These are phyloP conservation scores for Fusarium sulawesiense DNA, from an alignment of 2,329 filamentous ascomycete species.

Conservation along the genomic window DNA sequence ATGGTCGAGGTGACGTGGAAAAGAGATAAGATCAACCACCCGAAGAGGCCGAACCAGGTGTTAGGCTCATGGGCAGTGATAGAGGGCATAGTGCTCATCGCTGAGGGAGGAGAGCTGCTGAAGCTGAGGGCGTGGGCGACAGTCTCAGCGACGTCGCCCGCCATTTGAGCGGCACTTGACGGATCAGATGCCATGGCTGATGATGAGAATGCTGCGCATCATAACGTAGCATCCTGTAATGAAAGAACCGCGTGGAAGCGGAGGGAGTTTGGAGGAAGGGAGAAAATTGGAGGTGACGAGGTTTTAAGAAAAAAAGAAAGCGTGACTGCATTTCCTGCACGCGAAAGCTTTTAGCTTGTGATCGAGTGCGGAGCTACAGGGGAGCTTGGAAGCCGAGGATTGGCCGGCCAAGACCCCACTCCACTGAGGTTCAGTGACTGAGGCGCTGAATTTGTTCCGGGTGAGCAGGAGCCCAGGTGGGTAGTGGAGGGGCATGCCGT, in stretches of 20 bases:
- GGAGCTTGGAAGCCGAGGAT: slow-evolving; percentile 44
- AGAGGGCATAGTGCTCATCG: slow-evolving; percentile 52
- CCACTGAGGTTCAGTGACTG: slow-evolving; percentile 28
- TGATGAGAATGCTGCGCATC: slow-evolving; percentile 46
- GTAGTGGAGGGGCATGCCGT: slow-evolving; percentile 40
- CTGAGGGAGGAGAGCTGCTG: slow-evolving; percentile 52
- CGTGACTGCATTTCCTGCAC: slow-evolving; percentile 29
- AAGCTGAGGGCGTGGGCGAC: slow-evolving; percentile 50
- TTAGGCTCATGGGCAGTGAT: slow-evolving; percentile 54
- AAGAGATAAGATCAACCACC: slow-evolving; percentile 64
- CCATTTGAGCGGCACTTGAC: slow-evolving; percentile 53
- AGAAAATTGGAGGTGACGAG: slow-evolving; percentile 27
- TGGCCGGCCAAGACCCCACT: slow-evolving; percentile 32
- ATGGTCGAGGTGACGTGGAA: slow-evolving; percentile 68
- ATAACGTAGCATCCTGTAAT: slow-evolving; percentile 53
- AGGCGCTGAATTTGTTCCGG: slow-evolving; percentile 36
- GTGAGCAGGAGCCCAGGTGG: slow-evolving; percentile 19
- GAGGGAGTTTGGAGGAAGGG: slow-evolving; percentile 31
- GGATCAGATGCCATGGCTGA: slow-evolving; percentile 57
- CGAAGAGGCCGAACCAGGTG: slow-evolving; percentile 69
- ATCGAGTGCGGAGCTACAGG: slow-evolving; percentile 43
- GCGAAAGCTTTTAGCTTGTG: slow-evolving; percentile 46
- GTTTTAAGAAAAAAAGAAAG: slow-evolving; percentile 43
- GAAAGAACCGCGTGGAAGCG: slow-evolving; percentile 42
- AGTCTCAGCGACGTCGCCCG: slow-evolving; percentile 50